phyloP scores from a whole-genome alignment of 768 basidiomycete species.

The Porphyrellus cyaneotinctus region DNA sequence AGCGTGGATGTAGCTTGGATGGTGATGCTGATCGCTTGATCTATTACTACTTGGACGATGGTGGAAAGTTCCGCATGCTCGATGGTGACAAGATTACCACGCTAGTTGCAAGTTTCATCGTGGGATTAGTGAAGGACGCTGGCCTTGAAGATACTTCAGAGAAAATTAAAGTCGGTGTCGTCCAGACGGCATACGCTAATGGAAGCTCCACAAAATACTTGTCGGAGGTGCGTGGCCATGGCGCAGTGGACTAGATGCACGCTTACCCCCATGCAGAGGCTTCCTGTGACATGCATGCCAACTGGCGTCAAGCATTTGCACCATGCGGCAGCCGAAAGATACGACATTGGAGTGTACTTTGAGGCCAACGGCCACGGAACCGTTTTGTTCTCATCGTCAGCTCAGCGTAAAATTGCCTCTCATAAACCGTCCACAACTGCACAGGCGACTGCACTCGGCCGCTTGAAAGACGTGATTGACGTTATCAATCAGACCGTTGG shows the following conservation, averaged over 20 bases:
- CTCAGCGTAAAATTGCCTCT: constrained; percentile 54
- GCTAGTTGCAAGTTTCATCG: constrained; percentile 88
- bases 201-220: constrained; percentile 95
- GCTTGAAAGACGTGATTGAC: constrained; percentile 71
- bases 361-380: constrained; percentile 99
- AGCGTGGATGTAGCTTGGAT: constrained; percentile 90
- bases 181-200: constrained; percentile 98
- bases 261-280: constrained; percentile 49
- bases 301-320: constrained; percentile 99
- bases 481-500: constrained; percentile 98
- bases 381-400: constrained; percentile 82
- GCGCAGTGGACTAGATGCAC: not conserved
- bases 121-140: constrained; percentile 81
- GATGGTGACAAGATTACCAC: constrained; percentile 99
- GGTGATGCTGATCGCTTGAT: constrained; percentile 98
- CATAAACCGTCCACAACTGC: constrained; percentile 78
- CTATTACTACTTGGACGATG: constrained; percentile 86
- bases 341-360: constrained; percentile 96
- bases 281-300: constrained; percentile 91
- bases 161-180: constrained; percentile 82
- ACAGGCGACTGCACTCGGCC: constrained; percentile 73
- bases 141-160: constrained; percentile 58
- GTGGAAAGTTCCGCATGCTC: constrained; percentile 79
- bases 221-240: constrained; percentile 51
- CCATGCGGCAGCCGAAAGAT: constrained; percentile 90